Percentiles rank a stretch among this genome's conserved stretches.
Conservation (phyloP, 306 rosid species). For the Medicago truncatula region DNA sequence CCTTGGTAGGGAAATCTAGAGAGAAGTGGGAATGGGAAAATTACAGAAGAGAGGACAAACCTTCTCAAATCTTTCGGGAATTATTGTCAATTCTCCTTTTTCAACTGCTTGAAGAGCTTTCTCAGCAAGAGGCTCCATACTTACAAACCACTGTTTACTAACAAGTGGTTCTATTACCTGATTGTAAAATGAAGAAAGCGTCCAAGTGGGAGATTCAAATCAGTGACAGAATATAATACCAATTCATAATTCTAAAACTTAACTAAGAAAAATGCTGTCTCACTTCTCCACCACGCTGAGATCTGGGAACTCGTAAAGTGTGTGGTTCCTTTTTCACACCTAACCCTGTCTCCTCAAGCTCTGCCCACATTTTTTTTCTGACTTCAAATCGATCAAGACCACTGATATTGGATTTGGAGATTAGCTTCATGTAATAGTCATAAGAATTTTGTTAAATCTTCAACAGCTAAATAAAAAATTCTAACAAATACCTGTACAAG, state of each 20-base stretch:
- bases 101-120: constrained; percentile 86
- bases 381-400: constrained; percentile 98
- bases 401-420: constrained; percentile 53
- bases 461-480: constrained; percentile 31
- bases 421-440: constrained; percentile 40
- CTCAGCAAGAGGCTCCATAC: constrained; percentile 93
- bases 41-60: constrained; percentile 45
- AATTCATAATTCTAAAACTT: constrained; percentile 32
- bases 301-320: constrained; percentile 91
- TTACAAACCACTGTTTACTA: constrained; percentile 98
- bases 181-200: constrained; percentile 41
- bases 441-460: constrained; percentile 24
- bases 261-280: constrained; percentile 41
- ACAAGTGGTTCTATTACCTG: constrained; percentile 96
- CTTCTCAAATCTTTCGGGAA: constrained; percentile 97
- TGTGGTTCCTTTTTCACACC: constrained; percentile 90
- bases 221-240: constrained; percentile 19
- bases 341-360: constrained; percentile 88
- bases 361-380: constrained; percentile 90
- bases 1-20: not conserved
- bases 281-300: constrained; percentile 99
- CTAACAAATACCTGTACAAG: constrained; percentile 69
- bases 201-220: constrained; percentile 7
- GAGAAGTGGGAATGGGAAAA: not conserved
- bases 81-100: constrained; percentile 77